Evolutionary conservation across 2,329 filamentous ascomycete genomes (phyloP), one percentile per base, ranked within the genome.

Genomic region (Exserohilum turcica): DNA sequence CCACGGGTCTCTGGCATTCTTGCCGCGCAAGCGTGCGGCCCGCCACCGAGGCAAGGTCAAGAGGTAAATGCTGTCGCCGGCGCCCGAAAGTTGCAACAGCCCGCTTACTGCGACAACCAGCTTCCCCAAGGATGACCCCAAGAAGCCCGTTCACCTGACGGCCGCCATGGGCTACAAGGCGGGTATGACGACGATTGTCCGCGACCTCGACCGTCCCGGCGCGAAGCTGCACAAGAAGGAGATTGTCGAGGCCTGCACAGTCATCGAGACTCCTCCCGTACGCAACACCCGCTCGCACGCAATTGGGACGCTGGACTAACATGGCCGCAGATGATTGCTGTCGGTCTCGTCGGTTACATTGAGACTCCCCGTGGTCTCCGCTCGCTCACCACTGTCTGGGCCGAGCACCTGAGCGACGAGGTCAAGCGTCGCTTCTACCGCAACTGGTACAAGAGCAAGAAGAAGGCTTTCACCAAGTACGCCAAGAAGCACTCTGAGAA

Each of bases 391-490:
- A 97, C 94, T 78, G 91, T 99, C 79, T 99, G 94, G 94, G 94
- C 94, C 77, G 94, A 97, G 88, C 94, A 99, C 81, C 82, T 99
- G 81, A 91, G 90, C 82, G 94, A 99, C 81, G 94, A 97, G 84
- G 79, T 99, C 81, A 96, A 96, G 89, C 91, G 94, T 77, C 91
- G 94, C 79, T 99, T 99, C 91, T 99, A 99, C 91, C 97, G 97
- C 92, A 99, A 99, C 90, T 99, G 94, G 94, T 99, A 99, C 90
- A 96, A 96, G 90, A 92, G 88, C 87, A 99, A 99, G 92, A 97
- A 97, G 91, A 99, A 99, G 93, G 94, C 94, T 63, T 99, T 99
- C 86, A 99, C 94, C 86, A 97, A 96, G 86, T 99, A 99, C 84
- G 91, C 94, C 85, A 99, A 97, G 91, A 93, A 96, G 88, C 91